These are phyloP conservation scores for Ophiobolus disseminans DNA, from an alignment of 2,329 filamentous ascomycete species.

Conservation along the genomic window DNA sequence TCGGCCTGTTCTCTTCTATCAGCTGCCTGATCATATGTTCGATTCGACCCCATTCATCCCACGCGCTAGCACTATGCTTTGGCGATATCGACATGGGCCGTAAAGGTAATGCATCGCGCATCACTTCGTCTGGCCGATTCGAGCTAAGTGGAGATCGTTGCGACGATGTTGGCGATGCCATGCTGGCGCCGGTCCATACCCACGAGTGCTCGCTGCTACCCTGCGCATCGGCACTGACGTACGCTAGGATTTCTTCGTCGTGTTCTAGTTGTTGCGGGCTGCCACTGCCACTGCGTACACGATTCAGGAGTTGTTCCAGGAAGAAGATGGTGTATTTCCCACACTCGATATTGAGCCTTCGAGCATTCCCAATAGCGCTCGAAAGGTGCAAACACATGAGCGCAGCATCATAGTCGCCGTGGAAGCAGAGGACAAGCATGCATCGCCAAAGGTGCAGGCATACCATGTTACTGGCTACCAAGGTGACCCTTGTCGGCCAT, in stretches of 20 bases:
- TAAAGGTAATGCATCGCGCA: conserved; percentile 53
- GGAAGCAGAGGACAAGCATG: conserved; percentile 78
- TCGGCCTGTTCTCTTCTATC: conserved; percentile 54
- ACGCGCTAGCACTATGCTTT: conserved; percentile 68
- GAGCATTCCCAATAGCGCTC: conserved; percentile 71
- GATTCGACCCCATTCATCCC: conserved; percentile 81
- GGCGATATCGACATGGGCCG: conserved; percentile 61
- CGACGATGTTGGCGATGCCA: conserved; percentile 6
- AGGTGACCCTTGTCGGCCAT: conserved; percentile 66
- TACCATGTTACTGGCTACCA: conserved; percentile 75
- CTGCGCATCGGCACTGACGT: conserved; percentile 86
- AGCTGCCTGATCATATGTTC: conserved; percentile 68
- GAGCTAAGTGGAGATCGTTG: conserved; percentile 12
- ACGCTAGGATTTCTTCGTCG: conserved; percentile 89
- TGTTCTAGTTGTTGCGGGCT: conserved; percentile 57
- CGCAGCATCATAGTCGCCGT: conserved; percentile 75
- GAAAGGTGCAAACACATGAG: conserved; percentile 75
- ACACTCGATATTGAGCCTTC: conserved; percentile 77
- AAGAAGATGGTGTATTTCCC: conserved; percentile 86
- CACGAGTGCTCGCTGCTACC: conserved; percentile 78
- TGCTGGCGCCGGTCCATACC: conserved; percentile 71
- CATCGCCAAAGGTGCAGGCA: conserved; percentile 89
- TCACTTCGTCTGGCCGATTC: conserved; percentile 30
- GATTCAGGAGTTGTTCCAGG: conserved; percentile 68
- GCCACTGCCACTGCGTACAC: conserved; percentile 54